Evolutionary conservation across 805 yeast genomes (phyloP), one percentile per base, ranked within the genome.

Genomic region (Wickerhamiella lipophila): DNA sequence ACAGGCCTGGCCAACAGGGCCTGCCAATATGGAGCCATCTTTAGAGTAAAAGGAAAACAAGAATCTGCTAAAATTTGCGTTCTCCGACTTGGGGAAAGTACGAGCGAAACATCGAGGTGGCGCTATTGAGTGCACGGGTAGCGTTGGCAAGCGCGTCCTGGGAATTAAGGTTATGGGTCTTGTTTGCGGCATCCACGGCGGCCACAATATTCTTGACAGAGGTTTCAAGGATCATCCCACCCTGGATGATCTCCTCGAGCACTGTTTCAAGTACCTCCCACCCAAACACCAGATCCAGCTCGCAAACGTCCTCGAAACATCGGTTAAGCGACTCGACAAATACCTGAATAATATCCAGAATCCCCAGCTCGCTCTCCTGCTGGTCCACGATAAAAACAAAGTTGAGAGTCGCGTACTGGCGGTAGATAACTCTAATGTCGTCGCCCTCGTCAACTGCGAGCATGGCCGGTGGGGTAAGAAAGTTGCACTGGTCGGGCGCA

Each of bases 221-320:
- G 1, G 97, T 88, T 62, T 92, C 98, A 32, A 92, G 83, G 7
- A 92, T 98, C 94, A 92, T 81, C 0, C 98, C 98, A 22, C 97
- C 98, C 62, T 92, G 97, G 1, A 92, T 81, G 29, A 92, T 82
- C 59, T 92, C 97, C 58, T 60, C 66, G 44, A 88, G 64, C 1
- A 89, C 96, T 1, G 94, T 81, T 62, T 89, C 94, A 27, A 89
- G 68, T 4, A 87, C 94, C 65, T 92, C 96, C 97, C 98, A 92
- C 15, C 96, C 96, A 67, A 88, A 89, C n/a, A 92, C 96, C 53
- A 92, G 71, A 66, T 92, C 98, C 56, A 92, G 71, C 62, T 92
- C 98, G 64, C 96, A 88, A 6, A 92, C 98, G 59, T 87, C 88
- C 53, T 79, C 80, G 66, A 92, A 92, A 64, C 98, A 92, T 51